Percentiles rank a stretch among this genome's conserved stretches.
Evolutionary conservation across 768 basidiomycete species (phyloP).

Genomic region (Tulasnella calospora): DNA sequence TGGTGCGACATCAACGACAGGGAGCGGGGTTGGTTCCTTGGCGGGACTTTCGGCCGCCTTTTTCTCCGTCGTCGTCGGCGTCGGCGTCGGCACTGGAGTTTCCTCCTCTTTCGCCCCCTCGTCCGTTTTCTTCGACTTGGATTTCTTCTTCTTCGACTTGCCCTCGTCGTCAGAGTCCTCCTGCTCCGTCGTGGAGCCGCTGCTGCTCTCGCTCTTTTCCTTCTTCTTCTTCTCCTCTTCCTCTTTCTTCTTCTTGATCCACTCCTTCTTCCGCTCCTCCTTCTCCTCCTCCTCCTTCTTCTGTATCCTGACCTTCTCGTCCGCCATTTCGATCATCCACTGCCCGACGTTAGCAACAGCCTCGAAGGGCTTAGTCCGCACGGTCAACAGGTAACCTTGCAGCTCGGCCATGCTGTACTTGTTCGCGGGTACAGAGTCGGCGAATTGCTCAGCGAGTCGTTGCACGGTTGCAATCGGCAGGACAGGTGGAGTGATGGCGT

Average conservation of each 20-base stretch:
- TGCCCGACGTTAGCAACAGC: conserved; percentile 32
- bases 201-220: conserved; percentile 26
- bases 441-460: conserved; percentile 44
- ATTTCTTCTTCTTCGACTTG: not conserved
- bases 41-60: not conserved
- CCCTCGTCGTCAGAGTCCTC: not conserved
- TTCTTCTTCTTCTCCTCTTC: conserved; percentile 29
- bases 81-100: not conserved
- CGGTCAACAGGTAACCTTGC: conserved; percentile 52
- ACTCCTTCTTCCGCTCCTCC: conserved; percentile 16
- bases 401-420: conserved; percentile 57
- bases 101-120: not conserved
- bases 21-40: not conserved
- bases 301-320: conserved; percentile 37
- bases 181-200: conserved; percentile 27
- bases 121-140: not conserved
- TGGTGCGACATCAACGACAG: not conserved
- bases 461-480: conserved; percentile 6
- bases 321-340: conserved; percentile 45
- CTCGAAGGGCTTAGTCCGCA: conserved; percentile 33
- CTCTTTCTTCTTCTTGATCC: conserved; percentile 7
- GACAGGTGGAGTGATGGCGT: conserved; percentile 6
- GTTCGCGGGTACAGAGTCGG: conserved; percentile 42
- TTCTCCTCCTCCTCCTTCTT: conserved; percentile 30
- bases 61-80: not conserved